Percentiles rank a stretch among this genome's conserved stretches.
phyloP scores from a whole-genome alignment of 441 rosid genomes.

The Euphorbia schlechtendalii region DNA sequence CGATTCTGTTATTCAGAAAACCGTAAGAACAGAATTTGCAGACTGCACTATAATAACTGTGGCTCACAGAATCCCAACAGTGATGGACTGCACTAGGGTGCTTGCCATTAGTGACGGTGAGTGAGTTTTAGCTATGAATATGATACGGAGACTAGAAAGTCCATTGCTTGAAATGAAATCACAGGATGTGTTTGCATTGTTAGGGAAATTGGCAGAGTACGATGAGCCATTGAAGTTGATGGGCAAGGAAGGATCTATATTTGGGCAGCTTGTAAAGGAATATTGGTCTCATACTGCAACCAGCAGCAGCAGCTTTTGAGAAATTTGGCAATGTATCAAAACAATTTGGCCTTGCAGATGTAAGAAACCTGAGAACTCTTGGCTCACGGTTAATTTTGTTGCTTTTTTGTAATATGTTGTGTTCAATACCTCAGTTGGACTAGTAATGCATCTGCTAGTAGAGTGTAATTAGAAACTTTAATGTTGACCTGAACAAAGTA shows the following conservation, averaged over 20 bases:
- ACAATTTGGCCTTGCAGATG: no score
- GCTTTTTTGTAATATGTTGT: no score
- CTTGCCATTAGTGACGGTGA: conserved; percentile 80
- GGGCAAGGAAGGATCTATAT: conserved; percentile 57
- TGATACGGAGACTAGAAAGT: neutral
- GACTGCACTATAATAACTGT: conserved; percentile 48
- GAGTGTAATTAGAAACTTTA: no score
- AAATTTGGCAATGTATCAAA: no score
- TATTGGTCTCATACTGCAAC: conserved; percentile 26
- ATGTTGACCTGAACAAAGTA: no score
- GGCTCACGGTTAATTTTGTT: no score
- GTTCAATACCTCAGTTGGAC: no score
- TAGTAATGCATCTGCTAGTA: no score
- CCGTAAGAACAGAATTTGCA: no score
- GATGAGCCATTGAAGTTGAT: conserved; percentile 72
- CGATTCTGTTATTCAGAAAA: no score
- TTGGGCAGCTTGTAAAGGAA: conserved; percentile 77
- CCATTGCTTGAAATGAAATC: neutral
- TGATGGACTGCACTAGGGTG: conserved; percentile 88
- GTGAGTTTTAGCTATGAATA: conserved; percentile 32
- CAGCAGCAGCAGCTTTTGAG: neutral
- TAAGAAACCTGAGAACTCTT: no score
- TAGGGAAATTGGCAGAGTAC: conserved; percentile 71
- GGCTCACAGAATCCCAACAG: conserved; percentile 62
- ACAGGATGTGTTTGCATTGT: neutral